These are phyloP conservation scores for Opeltia flavorubescens DNA, from an alignment of 495 filamentous ascomycete genomes.

Conservation along the genomic window DNA sequence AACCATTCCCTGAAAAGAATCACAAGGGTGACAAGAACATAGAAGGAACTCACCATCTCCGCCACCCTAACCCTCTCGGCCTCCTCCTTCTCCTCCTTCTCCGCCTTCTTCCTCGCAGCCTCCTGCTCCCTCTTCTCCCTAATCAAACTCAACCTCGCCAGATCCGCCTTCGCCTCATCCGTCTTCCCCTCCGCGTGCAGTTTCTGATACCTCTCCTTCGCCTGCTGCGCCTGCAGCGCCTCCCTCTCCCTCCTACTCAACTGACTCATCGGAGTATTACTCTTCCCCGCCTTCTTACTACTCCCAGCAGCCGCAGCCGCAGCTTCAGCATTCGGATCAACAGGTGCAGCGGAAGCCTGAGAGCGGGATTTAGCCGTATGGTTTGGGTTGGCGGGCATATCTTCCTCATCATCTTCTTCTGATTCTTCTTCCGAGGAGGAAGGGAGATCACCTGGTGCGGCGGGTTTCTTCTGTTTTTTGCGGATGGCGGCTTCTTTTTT, in stretches of 20 bases:
- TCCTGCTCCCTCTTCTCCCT: constrained; percentile 78
- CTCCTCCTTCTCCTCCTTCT: constrained; percentile 61
- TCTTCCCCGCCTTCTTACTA: constrained; percentile 29
- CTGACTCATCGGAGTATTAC: constrained; percentile 30
- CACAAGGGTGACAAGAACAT: too few relatives aligned
- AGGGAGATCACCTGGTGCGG: constrained; percentile 73
- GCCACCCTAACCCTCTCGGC: constrained; percentile 33
- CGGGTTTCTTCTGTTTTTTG: constrained; percentile 43
- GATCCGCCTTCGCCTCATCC: constrained; percentile 86
- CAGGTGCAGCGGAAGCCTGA: constrained; percentile 36
- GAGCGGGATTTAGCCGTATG: constrained; percentile 58
- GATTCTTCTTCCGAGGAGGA: constrained; percentile 50
- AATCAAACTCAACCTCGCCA: constrained; percentile 68
- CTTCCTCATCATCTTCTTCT: constrained; percentile 44
- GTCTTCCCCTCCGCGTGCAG: constrained; percentile 93
- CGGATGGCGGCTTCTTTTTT: constrained; percentile 79
- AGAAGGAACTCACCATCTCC: constrained; percentile 5
- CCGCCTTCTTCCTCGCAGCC: constrained; percentile 62
- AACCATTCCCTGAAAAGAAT: too few relatives aligned
- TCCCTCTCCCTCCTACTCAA: constrained; percentile 76
- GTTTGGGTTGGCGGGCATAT: constrained; percentile 79
- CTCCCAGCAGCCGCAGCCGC: constrained; percentile 17
- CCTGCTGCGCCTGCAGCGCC: constrained; percentile 73
- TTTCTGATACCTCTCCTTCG: constrained; percentile 84
- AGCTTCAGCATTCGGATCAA: constrained; percentile 22